These are phyloP conservation scores for Hypoxylon sp. DNA, from an alignment of 2,329 filamentous ascomycete species.

Conservation along the genomic window DNA sequence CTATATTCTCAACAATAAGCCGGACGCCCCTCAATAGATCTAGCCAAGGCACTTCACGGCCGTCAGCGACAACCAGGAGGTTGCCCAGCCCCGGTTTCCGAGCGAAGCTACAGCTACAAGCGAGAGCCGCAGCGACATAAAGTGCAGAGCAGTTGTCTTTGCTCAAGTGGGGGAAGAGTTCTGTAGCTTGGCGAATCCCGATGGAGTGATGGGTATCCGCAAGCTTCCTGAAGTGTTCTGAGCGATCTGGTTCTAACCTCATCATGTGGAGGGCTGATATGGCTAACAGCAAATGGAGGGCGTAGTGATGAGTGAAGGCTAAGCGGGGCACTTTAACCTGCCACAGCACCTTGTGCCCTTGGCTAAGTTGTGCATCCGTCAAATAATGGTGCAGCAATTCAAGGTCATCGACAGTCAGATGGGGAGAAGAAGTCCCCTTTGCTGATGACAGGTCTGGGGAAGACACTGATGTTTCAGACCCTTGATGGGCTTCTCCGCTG, in stretches of 20 bases:
- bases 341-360: conserved; percentile 41
- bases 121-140: conserved; percentile 43
- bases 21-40: conserved; percentile 38
- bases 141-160: conserved; percentile 41
- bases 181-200: conserved; percentile 39
- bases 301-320: conserved; percentile 44
- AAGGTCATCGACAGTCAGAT: conserved; percentile 42
- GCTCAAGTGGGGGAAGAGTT: conserved; percentile 38
- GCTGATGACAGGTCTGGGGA: too few species aligned
- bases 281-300: conserved; percentile 46
- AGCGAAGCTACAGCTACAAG: conserved; percentile 42
- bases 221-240: conserved; percentile 27
- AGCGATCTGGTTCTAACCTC: conserved; percentile 3
- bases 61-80: conserved; percentile 32
- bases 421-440: neutral
- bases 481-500: neutral
- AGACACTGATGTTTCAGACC: neutral
- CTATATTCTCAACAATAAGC: conserved; percentile 36
- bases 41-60: conserved; percentile 31
- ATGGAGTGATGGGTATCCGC: conserved; percentile 42
- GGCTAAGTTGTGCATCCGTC: conserved; percentile 34
- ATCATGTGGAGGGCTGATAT: conserved; percentile 9
- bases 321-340: conserved; percentile 41
- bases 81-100: conserved; percentile 18
- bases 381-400: conserved; percentile 48